Evolutionary conservation across 2,329 filamentous ascomycete genomes (phyloP).

Genomic region (Aspergillus chevalieri): DNA sequence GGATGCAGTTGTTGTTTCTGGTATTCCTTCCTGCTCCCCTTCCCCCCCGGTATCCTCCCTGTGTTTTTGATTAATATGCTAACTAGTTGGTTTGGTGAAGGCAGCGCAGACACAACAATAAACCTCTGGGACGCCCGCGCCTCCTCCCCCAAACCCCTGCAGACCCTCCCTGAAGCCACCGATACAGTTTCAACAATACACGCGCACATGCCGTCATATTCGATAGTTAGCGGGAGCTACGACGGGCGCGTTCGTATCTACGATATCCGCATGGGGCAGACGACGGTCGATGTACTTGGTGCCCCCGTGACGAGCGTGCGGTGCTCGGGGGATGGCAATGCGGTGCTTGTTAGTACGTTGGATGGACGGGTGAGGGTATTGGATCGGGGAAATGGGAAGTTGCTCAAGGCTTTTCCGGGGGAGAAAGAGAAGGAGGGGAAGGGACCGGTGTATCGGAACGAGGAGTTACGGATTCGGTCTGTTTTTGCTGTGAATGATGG

Average conservation of each 20-base stretch:
- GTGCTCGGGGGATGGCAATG: conserved; percentile 65
- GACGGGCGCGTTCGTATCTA: conserved; percentile 78
- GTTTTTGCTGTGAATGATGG: conserved; percentile 70
- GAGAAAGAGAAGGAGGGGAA: conserved; percentile 27
- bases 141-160: conserved; percentile 36
- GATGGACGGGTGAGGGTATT: conserved; percentile 74
- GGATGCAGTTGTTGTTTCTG: conserved; percentile 66
- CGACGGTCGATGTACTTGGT: conserved; percentile 62
- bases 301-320: conserved; percentile 68
- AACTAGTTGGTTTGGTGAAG: conserved; percentile 4
- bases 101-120: conserved; percentile 39
- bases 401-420: conserved; percentile 61
- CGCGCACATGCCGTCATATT: conserved; percentile 34
- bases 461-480: conserved; percentile 66
- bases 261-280: conserved; percentile 70
- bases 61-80: background rate
- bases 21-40: conserved; percentile 14
- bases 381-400: conserved; percentile 67
- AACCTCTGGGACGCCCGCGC: conserved; percentile 40
- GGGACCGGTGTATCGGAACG: conserved; percentile 49
- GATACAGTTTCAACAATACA: conserved; percentile 38
- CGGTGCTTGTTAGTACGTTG: conserved; percentile 66
- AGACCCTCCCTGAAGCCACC: conserved; percentile 35
- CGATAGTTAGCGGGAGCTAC: conserved; percentile 69
- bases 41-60: background rate